Evolutionary conservation across 2,329 filamentous ascomycete genomes (phyloP).

Genomic region (Dothistroma septosporum): DNA sequence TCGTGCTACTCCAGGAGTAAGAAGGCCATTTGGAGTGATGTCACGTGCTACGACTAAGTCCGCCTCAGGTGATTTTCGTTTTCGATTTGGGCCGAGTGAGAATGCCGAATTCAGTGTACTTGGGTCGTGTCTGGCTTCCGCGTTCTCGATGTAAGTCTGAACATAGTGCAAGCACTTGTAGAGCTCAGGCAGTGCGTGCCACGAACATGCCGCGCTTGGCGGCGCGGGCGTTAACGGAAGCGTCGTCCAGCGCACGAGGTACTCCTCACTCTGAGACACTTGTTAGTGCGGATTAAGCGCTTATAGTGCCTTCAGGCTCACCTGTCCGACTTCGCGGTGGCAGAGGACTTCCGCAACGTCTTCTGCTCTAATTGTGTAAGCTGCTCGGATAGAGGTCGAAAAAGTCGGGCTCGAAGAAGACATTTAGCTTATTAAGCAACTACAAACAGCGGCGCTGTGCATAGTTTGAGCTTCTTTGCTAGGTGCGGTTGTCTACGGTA

Average conservation of each 20-base stretch:
- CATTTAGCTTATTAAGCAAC: constrained; percentile 1
- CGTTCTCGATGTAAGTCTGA: constrained; percentile 41
- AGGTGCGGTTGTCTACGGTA: not conserved
- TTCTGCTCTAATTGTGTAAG: constrained; percentile 16
- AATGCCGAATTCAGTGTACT: not conserved
- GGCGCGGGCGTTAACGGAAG: constrained; percentile 9
- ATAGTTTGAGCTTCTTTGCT: constrained; percentile 3
- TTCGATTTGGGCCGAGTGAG: constrained; percentile 12
- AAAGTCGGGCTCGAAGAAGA: constrained; percentile 5
- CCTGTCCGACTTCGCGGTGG: constrained; percentile 26
- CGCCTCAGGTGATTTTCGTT: constrained; percentile 28
- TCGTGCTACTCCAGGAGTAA: constrained; percentile 14
- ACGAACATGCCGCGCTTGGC: constrained; percentile 36
- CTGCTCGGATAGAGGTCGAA: constrained; percentile 18
- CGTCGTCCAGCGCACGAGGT: constrained; percentile 41
- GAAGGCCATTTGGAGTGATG: constrained; percentile 14
- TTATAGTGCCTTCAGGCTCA: constrained; percentile 18
- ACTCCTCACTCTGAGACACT: constrained; percentile 37
- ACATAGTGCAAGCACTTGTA: constrained; percentile 37
- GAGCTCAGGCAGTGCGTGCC: constrained; percentile 44
- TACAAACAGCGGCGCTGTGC: not conserved
- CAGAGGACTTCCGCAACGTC: constrained; percentile 28
- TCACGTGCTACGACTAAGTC: constrained; percentile 18
- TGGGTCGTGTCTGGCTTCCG: not conserved
- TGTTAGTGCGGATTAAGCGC: constrained; percentile 7